Evolutionary conservation across 345 rosid species (phyloP), one percentile per base, ranked within the genome.

Genomic region (Ceriops zippeliana): DNA sequence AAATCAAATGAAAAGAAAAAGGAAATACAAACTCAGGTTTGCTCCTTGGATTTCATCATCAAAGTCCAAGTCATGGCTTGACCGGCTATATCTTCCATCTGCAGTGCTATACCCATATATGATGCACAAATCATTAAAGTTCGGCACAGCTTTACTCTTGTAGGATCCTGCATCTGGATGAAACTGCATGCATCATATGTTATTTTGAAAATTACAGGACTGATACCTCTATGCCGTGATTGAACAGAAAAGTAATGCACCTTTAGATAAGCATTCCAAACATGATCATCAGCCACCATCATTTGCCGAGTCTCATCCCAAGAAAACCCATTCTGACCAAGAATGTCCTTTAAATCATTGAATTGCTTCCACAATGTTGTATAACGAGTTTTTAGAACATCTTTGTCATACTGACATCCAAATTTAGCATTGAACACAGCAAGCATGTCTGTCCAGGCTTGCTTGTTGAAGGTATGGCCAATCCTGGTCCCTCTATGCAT

Each of bases 71-170:
- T 92, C 98, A 80, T 92, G 96, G 74, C 95, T 89, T 65, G 98
- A 92, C 67, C 83, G 81, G 66, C 98, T 92, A 71, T 92, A 92
- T 76, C 98, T 88, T 78, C 98, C 98, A 80, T 89, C 98, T 0
- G 98, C 98, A 68, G 80, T 80, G 1, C 88, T 79, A 81, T 88
- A 82, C 63, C 90, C 98, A 82, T 81, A 88, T 66, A 89, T 84
- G 64, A 83, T 73, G 75, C 98, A 88, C 83, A 92, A 68, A 75
- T 92, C 92, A 73, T 70, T 78, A 73, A 89, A 88, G 78, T 89
- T 84, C 71, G 76, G 72, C 66, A 89, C 84, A 7, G 90, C 66
- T 75, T 89, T 92, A 16, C 89, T 85, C 87, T 82, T 89, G 78
- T 86, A 92, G 27, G 80, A 76, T 66, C 87, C 86, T 1, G 84